Base-by-base conservation (phyloP, 2,329 filamentous ascomycete genomes). In the Chaetothyriales sp. region DNA sequence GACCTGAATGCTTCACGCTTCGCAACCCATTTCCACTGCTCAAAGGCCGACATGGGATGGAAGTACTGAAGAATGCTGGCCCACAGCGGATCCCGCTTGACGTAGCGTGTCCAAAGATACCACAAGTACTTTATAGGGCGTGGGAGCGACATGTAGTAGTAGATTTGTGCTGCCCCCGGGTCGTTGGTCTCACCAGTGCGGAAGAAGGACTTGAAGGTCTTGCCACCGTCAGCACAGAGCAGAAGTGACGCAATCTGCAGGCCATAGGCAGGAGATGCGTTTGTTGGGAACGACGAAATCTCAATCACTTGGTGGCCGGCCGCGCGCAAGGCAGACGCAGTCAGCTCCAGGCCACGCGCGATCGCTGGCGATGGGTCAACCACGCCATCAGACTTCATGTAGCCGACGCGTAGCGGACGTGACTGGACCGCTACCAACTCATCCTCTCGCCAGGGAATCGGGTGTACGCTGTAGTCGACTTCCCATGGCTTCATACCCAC, bases 351-450 rank as follows among this genome's bases (percentile, higher is more conserved):
- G 2, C 86, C 88, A 46, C 89, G 78, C 44, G 73, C 73, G 61
- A 92, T 95, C 9, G 89, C 88, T 8, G 90, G 90, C 44, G 84
- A 82, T 0, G 89, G 88, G 50, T 90, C 83, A 10, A 95, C 84
- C 26, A 95, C 88, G 12, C 81, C 73, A 61, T 93, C 87, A 3
- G 80, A 86, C 43, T 79, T 75, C 70, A 95, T 73, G 15, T 95
- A 71, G 3, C 89, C 89, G 9, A 95, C 74, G 19, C 80, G 76
- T 18, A 93, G 69, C 54, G 69, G 76, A 62, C 77, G 77, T 65
- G 80, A 83, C 26, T 76, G 72, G 36, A 70, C 66, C 53, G 77
- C 81, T 44, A 81, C 78, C 57, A 80, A 77, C 1, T 80, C 60
- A 0, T 83, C 73, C 2, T 73, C 64, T 51, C 84, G 73, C 89